Percentiles rank a stretch among this genome's conserved stretches.
phyloP scores from a whole-genome alignment of 2,329 filamentous ascomycete genomes.

The Trichoderma semiorbis region DNA sequence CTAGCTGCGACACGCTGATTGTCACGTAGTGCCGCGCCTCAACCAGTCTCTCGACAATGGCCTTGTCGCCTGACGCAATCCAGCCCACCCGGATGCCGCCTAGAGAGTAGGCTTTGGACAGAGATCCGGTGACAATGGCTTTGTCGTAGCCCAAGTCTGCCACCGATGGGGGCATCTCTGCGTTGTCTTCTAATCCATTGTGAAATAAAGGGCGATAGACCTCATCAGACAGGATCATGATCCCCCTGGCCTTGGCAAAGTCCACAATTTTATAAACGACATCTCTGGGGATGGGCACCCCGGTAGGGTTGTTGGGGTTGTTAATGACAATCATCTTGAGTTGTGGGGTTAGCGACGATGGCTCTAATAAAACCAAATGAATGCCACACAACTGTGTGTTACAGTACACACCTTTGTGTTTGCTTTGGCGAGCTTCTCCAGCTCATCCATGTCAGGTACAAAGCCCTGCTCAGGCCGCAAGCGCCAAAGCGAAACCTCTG shows the following conservation, averaged over 20 bases:
- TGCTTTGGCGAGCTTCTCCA: conserved; percentile 60
- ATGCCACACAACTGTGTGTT: not conserved
- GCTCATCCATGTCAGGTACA: conserved; percentile 62
- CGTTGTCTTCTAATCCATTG: conserved; percentile 34
- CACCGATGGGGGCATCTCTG: conserved; percentile 56
- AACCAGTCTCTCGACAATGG: conserved; percentile 62
- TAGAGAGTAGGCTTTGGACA: conserved; percentile 82
- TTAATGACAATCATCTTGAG: conserved; percentile 52
- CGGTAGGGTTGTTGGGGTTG: conserved; percentile 83
- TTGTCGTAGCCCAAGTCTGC: conserved; percentile 69
- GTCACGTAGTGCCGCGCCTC: conserved; percentile 76
- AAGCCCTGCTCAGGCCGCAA: conserved; percentile 62
- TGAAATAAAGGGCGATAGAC: conserved; percentile 85
- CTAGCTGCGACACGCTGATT: conserved; percentile 78
- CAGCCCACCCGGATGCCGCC: conserved; percentile 81
- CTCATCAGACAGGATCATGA: conserved; percentile 72
- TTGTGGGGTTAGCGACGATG: conserved; percentile 55
- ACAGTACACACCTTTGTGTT: conserved; percentile 62
- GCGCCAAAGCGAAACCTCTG: conserved; percentile 74
- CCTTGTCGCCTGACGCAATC: conserved; percentile 64
- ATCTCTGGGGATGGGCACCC: conserved; percentile 61
- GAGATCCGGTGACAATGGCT: conserved; percentile 70
- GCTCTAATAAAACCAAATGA: not conserved
- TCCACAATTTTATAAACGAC: conserved; percentile 60
- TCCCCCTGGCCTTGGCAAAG: conserved; percentile 58